Evolutionary conservation across 192 early-diverging fungal genomes (phyloP).

Genomic region (Coemansia sp.): DNA sequence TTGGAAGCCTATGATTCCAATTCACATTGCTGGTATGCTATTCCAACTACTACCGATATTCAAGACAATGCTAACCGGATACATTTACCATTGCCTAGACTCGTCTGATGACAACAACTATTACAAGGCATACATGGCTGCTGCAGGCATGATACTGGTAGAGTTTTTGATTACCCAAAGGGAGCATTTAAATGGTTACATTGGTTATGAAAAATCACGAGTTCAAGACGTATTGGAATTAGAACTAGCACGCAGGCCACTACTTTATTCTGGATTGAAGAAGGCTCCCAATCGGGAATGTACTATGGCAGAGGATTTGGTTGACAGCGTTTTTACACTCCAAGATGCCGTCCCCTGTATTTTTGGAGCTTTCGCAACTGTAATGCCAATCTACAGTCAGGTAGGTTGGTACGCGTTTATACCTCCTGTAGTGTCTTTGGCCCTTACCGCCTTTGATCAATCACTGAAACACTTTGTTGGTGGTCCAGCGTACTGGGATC

Average conservation of each 20-base stretch:
- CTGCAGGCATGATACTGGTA: background rate
- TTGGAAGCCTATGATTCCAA: slow-evolving; percentile 41
- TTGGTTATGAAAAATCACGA: background rate
- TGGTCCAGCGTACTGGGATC: background rate
- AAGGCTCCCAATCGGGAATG: background rate
- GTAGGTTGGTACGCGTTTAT: background rate
- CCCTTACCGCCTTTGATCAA: too few species aligned
- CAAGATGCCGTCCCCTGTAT: background rate
- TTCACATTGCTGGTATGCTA: slow-evolving; percentile 16
- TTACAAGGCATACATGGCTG: slow-evolving; percentile 12
- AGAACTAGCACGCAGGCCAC: background rate
- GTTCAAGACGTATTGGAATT: background rate
- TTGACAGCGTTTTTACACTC: background rate
- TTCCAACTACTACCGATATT: slow-evolving; percentile 4
- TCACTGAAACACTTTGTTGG: background rate
- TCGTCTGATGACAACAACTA: background rate
- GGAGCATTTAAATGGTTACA: background rate
- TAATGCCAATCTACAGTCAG: background rate
- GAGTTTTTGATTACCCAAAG: background rate
- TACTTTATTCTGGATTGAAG: background rate
- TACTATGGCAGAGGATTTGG: background rate
- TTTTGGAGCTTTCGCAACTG: background rate
- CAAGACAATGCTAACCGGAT: background rate
- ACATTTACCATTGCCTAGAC: slow-evolving; percentile 37
- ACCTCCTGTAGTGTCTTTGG: background rate